Percentiles rank a stretch among this genome's conserved stretches.
Conservation (phyloP, 2,329 filamentous ascomycete species). For the Aspergillus udagawae region DNA sequence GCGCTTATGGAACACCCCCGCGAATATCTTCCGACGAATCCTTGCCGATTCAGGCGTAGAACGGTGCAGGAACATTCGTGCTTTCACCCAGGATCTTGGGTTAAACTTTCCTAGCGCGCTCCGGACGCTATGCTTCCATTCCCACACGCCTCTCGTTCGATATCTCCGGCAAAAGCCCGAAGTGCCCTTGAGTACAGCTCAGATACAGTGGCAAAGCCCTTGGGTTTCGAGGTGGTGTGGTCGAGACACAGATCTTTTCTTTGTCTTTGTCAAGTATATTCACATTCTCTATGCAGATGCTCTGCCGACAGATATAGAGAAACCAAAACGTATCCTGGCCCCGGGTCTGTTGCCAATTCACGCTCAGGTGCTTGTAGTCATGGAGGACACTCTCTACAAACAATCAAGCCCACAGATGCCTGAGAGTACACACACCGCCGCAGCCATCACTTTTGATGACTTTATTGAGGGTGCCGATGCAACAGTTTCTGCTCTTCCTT, state of each 20-base stretch:
- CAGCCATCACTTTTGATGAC: conserved; percentile 63
- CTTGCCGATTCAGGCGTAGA: conserved; percentile 65
- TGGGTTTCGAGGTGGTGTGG: conserved; percentile 87
- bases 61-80: conserved; percentile 47
- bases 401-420: conserved; percentile 50
- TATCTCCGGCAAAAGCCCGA: conserved; percentile 63
- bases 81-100: conserved; percentile 59
- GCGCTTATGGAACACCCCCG: conserved; percentile 71
- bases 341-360: conserved; percentile 79
- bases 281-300: conserved; percentile 75
- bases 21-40: conserved; percentile 66
- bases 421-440: conserved; percentile 43
- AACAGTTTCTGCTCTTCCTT: conserved; percentile 57
- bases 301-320: conserved; percentile 53
- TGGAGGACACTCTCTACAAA: conserved; percentile 81
- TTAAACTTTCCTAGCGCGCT: conserved; percentile 66
- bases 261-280: conserved; percentile 86
- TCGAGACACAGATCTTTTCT: conserved; percentile 82
- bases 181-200: conserved; percentile 63
- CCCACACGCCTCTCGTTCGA: conserved; percentile 56
- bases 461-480: conserved; percentile 64
- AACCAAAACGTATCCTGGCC: conserved; percentile 58
- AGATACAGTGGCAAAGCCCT: conserved; percentile 78
- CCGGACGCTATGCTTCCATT: conserved; percentile 58
- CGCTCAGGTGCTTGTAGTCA: conserved; percentile 70